These are phyloP conservation scores for Backusella psychrophila DNA, from an alignment of 192 early-diverging fungal genomes.

Conservation along the genomic window DNA sequence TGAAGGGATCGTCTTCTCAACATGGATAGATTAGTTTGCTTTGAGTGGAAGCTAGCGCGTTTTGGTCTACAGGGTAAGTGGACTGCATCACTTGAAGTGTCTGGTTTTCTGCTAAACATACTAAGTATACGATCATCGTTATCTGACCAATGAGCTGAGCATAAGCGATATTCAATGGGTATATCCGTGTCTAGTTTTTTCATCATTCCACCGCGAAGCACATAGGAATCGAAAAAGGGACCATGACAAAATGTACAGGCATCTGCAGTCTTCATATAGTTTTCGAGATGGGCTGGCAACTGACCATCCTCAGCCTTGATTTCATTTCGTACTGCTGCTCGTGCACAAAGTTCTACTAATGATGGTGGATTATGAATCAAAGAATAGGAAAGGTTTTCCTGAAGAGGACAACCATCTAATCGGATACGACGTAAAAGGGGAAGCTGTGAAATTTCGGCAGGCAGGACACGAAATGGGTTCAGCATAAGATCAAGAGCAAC, in stretches of 20 bases:
- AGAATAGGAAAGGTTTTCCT: slow-evolving; percentile 28
- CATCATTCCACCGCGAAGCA: slow-evolving; percentile 60
- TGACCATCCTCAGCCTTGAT: neutral
- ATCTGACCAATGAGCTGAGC: slow-evolving; percentile 69
- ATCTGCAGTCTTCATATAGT: slow-evolving; percentile 57
- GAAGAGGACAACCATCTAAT: slow-evolving; percentile 54
- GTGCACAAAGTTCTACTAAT: slow-evolving; percentile 75
- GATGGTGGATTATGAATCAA: slow-evolving; percentile 54
- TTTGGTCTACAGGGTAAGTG: neutral
- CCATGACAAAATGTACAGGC: slow-evolving; percentile 76
- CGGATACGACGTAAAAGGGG: slow-evolving; percentile 62
- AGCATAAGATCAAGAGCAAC: slow-evolving; percentile 61
- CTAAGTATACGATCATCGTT: slow-evolving; percentile 62
- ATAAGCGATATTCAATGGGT: slow-evolving; percentile 70
- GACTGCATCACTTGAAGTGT: neutral
- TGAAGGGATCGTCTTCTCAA: slow-evolving; percentile 5
- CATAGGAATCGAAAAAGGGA: slow-evolving; percentile 71
- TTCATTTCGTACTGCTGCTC: slow-evolving; percentile 44
- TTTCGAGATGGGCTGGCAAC: slow-evolving; percentile 49
- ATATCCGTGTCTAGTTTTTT: slow-evolving; percentile 50
- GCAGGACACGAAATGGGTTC: slow-evolving; percentile 68
- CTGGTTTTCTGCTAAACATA: slow-evolving; percentile 44
- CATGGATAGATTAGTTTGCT: slow-evolving; percentile 1
- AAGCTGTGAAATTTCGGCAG: slow-evolving; percentile 70
- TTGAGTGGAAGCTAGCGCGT: neutral